Base-by-base conservation (phyloP, 495 filamentous ascomycete genomes). In the Aspergillus nidulans region DNA sequence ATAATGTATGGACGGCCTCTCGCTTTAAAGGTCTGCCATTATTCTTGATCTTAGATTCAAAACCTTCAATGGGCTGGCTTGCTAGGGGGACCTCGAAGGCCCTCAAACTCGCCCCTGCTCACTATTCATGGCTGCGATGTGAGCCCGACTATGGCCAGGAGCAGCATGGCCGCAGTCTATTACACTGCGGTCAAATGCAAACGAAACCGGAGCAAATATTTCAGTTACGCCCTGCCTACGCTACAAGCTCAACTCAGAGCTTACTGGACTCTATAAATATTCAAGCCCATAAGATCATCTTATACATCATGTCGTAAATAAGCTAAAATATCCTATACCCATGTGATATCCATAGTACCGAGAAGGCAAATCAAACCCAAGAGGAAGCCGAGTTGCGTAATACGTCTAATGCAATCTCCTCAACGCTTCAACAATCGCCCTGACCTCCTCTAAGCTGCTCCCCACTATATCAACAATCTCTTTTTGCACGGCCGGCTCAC, bases 371-470 rank as follows among this genome's bases (percentile, higher is more conserved):
- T n/a, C n/a, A n/a, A n/a, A n/a, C n/a, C n/a, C n/a, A n/a, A 21
- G 7, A 45, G 23, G 43, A 19, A 28, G 1, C 16, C 16, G 16
- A 18, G n/a, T 4, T 19, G n/a, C n/a, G 6, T 6, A 18, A 18
- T 7, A 41, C 1, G 18, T 46, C 44, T 64, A 64, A 28, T 88
- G 86, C 68, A 91, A 72, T 57, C 87, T 74, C 63, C 84, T 85
- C 52, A 94, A 69, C 40, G 85, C 86, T 65, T 92, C 89, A 6
- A 92, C 81, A 52, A 87, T 69, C 34, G 77, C 77, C 60, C 87
- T 84, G 61, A 96, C 80, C 20, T 83, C 83, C 60, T 90, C 88
- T 2, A 94, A 84, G 66, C 74, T 74, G 24, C 76, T 76, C 15
- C 72, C 68, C 43, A 94, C 77, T 55, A 79, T 72, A 54, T 75